These are phyloP conservation scores for Elsinoe batatas DNA, from an alignment of 2,329 filamentous ascomycete species.

Conservation along the genomic window DNA sequence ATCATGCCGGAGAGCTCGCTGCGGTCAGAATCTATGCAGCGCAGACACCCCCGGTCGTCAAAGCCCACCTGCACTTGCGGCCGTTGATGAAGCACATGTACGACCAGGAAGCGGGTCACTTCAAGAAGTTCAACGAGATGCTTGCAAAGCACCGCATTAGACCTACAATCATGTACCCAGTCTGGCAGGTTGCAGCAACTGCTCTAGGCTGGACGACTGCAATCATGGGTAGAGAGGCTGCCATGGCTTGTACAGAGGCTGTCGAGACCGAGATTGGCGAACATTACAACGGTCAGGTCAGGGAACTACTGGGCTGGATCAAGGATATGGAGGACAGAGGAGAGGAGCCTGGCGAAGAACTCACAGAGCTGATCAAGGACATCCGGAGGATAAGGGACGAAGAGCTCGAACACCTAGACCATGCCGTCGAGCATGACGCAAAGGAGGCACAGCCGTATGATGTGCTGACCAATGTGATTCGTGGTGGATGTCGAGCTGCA, in stretches of 20 bases:
- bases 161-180: slow-evolving; percentile 81
- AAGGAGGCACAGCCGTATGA: slow-evolving; percentile 85
- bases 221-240: slow-evolving; percentile 79
- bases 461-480: slow-evolving; percentile 74
- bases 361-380: slow-evolving; percentile 61
- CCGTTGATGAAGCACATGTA: slow-evolving; percentile 97
- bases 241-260: slow-evolving; percentile 97
- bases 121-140: slow-evolving; percentile 73
- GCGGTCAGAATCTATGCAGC: slow-evolving; percentile 88
- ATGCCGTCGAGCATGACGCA: slow-evolving; percentile 86
- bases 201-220: slow-evolving; percentile 84
- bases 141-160: slow-evolving; percentile 80
- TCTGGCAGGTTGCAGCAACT: slow-evolving; percentile 75
- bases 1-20: slow-evolving; percentile 95
- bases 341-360: slow-evolving; percentile 69
- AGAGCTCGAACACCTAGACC: slow-evolving; percentile 91
- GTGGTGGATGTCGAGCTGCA: slow-evolving; percentile 80
- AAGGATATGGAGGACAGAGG: slow-evolving; percentile 64
- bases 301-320: slow-evolving; percentile 71
- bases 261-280: slow-evolving; percentile 96
- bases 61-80: slow-evolving; percentile 74
- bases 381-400: slow-evolving; percentile 83
- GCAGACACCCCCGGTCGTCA: slow-evolving; percentile 72
- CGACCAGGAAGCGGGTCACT: slow-evolving; percentile 84
- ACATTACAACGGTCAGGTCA: slow-evolving; percentile 91